Percentiles rank a stretch among this genome's conserved stretches.
phyloP scores from a whole-genome alignment of 495 filamentous ascomycete genomes.

The Penicillium paradoxum region DNA sequence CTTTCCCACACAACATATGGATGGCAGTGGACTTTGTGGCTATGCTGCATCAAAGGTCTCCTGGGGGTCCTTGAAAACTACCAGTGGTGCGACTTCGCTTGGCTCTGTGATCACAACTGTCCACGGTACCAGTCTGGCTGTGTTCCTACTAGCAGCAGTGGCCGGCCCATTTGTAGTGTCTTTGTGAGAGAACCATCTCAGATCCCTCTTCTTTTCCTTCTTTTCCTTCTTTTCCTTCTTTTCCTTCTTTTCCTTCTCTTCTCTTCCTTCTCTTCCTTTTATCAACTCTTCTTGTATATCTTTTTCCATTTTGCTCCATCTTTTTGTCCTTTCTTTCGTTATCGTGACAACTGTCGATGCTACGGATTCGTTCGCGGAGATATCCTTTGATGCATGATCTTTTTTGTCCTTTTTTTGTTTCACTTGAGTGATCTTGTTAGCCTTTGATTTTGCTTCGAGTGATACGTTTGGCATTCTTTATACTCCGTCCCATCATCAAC shows the following conservation, averaged over 20 bases:
- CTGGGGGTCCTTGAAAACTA: slow-evolving; percentile 11
- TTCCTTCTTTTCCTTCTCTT: background rate
- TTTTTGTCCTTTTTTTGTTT: background rate
- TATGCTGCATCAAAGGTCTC: slow-evolving; percentile 15
- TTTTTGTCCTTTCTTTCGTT: background rate
- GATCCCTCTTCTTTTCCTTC: background rate
- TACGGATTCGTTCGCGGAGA: background rate
- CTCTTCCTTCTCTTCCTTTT: too few relatives aligned
- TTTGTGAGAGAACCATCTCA: background rate
- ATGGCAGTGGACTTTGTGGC: slow-evolving; percentile 37
- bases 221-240: background rate
- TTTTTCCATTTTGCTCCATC: background rate
- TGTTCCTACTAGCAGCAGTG: background rate
- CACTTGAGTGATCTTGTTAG: background rate
- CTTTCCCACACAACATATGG: slow-evolving; percentile 26
- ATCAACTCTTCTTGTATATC: background rate
- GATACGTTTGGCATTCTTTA: background rate
- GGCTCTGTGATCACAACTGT: background rate
- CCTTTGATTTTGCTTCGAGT: background rate
- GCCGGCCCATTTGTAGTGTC: background rate
- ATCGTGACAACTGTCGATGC: background rate
- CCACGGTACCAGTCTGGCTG: background rate
- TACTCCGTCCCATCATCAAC: too few relatives aligned
- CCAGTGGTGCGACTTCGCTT: background rate
- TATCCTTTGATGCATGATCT: slow-evolving; percentile 2